Evolutionary conservation across 1,284 basidiomycete genomes (phyloP).

Genomic region (Testicularia cyperi): DNA sequence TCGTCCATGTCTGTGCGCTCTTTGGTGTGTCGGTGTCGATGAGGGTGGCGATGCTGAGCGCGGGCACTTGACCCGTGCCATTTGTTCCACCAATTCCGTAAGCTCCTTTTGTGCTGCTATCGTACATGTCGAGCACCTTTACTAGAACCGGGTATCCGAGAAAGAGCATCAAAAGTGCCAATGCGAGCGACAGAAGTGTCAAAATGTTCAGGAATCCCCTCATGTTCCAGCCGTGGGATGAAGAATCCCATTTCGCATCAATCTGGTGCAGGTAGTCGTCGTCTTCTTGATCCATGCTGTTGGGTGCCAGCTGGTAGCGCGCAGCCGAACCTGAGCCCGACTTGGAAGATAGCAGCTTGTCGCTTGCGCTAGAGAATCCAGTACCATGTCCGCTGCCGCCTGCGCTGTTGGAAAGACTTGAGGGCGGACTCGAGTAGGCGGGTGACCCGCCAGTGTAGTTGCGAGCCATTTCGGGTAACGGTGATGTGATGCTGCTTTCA

Average conservation of each 20-base stretch:
- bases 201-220: slow-evolving; percentile 49
- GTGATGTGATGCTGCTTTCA: too few relatives aligned
- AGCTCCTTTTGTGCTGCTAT: slow-evolving; percentile 35
- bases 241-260: slow-evolving; percentile 40
- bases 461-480: too few relatives aligned
- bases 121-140: slow-evolving; percentile 42
- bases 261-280: slow-evolving; percentile 52
- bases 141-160: slow-evolving; percentile 56
- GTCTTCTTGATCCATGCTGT: slow-evolving; percentile 27
- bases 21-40: slow-evolving; percentile 50
- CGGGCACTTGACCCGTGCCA: slow-evolving; percentile 51
- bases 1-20: slow-evolving; percentile 14
- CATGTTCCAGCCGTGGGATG: slow-evolving; percentile 34
- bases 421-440: too few relatives aligned
- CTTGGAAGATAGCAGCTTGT: too few relatives aligned
- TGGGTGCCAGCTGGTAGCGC: slow-evolving; percentile 14
- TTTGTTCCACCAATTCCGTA: slow-evolving; percentile 70
- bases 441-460: too few relatives aligned
- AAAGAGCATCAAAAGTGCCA: slow-evolving; percentile 52
- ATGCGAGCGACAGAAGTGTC: slow-evolving; percentile 47
- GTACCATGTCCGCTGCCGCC: too few relatives aligned
- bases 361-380: too few relatives aligned
- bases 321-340: too few relatives aligned
- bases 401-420: too few relatives aligned
- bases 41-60: slow-evolving; percentile 30